Evolutionary conservation across 2,329 filamentous ascomycete genomes (phyloP), one percentile per base, ranked within the genome.

Genomic region (Clarireedia hainanense): DNA sequence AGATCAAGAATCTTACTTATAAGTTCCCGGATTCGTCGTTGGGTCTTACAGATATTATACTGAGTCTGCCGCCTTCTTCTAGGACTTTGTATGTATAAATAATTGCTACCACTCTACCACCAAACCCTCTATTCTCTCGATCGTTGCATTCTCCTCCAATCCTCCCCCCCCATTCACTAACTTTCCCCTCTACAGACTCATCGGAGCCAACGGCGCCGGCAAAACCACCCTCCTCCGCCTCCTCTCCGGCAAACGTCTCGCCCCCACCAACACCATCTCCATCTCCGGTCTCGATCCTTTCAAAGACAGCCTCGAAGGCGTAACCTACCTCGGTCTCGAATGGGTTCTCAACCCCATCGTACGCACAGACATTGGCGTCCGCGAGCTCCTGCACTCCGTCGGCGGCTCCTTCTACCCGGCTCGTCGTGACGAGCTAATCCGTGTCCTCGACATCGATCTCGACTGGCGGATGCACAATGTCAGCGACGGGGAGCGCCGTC

Each of bases 261-360:
- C 92, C 1, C 92, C 94, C 0, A 74, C 76, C 52, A 76, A 80
- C 68, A 84, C 85, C 61, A 88, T 99, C 70, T 76, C 75, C 66
- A 85, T 99, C 60, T 86, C 83, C 49, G 89, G 88, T 60, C 83
- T 89, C 49, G 94, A 99, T 72, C 94, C 94, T 7, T 99, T 99
- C 81, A 88, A 89, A 71, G 81, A 91, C 37, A 84, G 86, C 10
- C 83, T 96, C 27, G 89, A 96, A 73, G 94, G 94, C 60, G 92
- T 99, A 34, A 97, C 92, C 23, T 99, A 99, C 72, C 86, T 99
- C 6, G 94, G 94, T 0, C 83, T 96, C 0, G 94, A 99, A 77
- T 99, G 94, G 94, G 94, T 97, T 3, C 81, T 99, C 9, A 97
- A 97, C 76, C 89, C 89, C 49, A 95, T 97, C 66, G 94, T 97